A percentile compares a stretch with the other conserved stretches of the same genome.
These are phyloP conservation scores for Cladosporium sp. DNA, from an alignment of 2,329 filamentous ascomycete genomes.

Conservation along the genomic window DNA sequence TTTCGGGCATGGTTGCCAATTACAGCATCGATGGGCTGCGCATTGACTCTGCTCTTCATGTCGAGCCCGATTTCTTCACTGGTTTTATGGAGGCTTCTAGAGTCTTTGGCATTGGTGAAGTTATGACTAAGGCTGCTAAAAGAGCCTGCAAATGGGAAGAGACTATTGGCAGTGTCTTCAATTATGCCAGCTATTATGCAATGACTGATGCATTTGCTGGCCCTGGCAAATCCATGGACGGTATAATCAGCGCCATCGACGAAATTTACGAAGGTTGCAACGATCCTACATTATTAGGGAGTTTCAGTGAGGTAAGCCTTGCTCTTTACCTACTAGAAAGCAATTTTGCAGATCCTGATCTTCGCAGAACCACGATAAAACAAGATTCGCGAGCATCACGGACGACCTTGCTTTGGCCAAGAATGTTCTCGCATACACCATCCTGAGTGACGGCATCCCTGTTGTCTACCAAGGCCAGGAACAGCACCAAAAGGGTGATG, in stretches of 20 bases:
- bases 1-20: conserved; percentile 36
- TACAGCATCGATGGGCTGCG: conserved; percentile 41
- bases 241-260: conserved; percentile 37
- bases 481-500: conserved; percentile 35
- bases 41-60: conserved; percentile 36
- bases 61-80: conserved; percentile 33
- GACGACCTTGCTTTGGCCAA: conserved; percentile 34
- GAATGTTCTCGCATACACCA: conserved; percentile 36
- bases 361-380: conserved; percentile 35
- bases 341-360: not conserved
- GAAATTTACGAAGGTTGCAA: conserved; percentile 34
- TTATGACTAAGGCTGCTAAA: conserved; percentile 40
- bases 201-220: conserved; percentile 36
- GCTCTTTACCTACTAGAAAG: not conserved
- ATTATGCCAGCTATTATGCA: conserved; percentile 37
- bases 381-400: conserved; percentile 35
- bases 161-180: conserved; percentile 33
- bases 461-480: conserved; percentile 42
- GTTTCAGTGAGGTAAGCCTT: conserved; percentile 30
- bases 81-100: conserved; percentile 31
- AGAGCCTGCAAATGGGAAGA: conserved; percentile 35
- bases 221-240: conserved; percentile 32
- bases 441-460: conserved; percentile 40
- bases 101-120: conserved; percentile 36
- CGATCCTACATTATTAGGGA: conserved; percentile 34